Base-by-base conservation (phyloP, 805 yeast species). In the Ogataea nakhonphanomensis region DNA sequence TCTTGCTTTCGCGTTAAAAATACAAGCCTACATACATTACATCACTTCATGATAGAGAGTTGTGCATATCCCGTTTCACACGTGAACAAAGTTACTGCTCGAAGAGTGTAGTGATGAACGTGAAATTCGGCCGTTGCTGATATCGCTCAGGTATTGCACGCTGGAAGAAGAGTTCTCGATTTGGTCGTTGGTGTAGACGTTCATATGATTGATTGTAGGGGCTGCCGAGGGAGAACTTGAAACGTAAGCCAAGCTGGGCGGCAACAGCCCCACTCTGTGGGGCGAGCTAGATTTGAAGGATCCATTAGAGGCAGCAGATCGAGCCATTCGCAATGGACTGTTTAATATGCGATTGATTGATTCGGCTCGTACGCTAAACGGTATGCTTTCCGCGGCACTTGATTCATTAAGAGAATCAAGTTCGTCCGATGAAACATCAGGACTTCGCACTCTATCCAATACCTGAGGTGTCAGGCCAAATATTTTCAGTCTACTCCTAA, bases 81-180 rank as follows among this genome's bases (percentile, higher is more conserved):
- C 25, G 30, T 27, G 38, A 11, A 37, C 40, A 8, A 20, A 12
- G 23, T 33, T 21, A 28, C 42, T 38, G 28, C n/a, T 29, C 11
- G 42, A 20, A 13, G 42, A 38, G 25, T 25, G 34, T 12, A 28
- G 25, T 5, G 42, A 25, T 8, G 41, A 32, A 17, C 15, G 49
- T 1, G 51, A 44, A 13, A 45, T 41, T 28, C 44, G 35, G 7
- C 57, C 53, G 10, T 44, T 14, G 33, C 50, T 46, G 14, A 52
- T 48, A 20, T 52, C 55, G 35, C 49, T 52, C 39, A 52, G 33
- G 38, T 50, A 50, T 28, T 49, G 53, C 17, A 44, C 32, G 38
- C 51, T 46, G 2, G 57, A 46, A 4, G 55, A 42, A 5, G 37
- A 33, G 17, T 42, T 27, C 24, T 41, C 48, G 8, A 42, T 38